Base-by-base conservation (phyloP, 31 red algal species). In the Asparagopsis taxiformis region DNA sequence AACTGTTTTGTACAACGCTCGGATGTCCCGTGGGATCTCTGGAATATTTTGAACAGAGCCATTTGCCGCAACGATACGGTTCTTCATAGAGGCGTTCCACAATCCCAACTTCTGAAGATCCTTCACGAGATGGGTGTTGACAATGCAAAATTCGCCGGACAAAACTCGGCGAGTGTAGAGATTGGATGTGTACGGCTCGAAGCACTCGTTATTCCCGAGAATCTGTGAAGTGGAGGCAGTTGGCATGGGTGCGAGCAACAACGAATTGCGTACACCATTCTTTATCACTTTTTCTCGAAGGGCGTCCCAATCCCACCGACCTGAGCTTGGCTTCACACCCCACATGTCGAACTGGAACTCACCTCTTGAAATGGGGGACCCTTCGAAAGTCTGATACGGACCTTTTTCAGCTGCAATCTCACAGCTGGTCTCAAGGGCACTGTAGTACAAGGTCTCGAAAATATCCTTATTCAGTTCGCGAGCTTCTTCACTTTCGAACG, bases 131-230 rank as follows among this genome's bases (percentile, higher is more conserved):
- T 91, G 80, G 54, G 77, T 54, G 73, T 91, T 91, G 17, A 91
- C 72, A 0, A 86, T 29, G 15, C 60, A 77, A 26, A 88, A 91
- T 59, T 91, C 88, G 6, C 88, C 88, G 33, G 88, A 70, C 5
- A 91, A 62, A 21, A 85, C 80, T 13, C 80, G 36, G 28, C 87
- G 52, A 10, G 65, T 87, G 82, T 86, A 91, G 2, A 91, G 58
- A 46, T 90, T 90, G 13, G 78, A 85, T 0, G 79, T 85, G 58
- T 90, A 85, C 11, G 88, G 82, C 64, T 91, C 88, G 43, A 89
- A 86, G 62, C 82, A 89, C 72, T 91, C 88, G 59, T 91, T 86
- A 65, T 86, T 86, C 26, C 88, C 88, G 32, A 86, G 55, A 29
- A 91, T 91, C 65, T 85, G 80, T 4, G 82, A 76, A 22, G 80